phyloP scores from a whole-genome alignment of 768 basidiomycete species.

The Mycena epipterygia region DNA sequence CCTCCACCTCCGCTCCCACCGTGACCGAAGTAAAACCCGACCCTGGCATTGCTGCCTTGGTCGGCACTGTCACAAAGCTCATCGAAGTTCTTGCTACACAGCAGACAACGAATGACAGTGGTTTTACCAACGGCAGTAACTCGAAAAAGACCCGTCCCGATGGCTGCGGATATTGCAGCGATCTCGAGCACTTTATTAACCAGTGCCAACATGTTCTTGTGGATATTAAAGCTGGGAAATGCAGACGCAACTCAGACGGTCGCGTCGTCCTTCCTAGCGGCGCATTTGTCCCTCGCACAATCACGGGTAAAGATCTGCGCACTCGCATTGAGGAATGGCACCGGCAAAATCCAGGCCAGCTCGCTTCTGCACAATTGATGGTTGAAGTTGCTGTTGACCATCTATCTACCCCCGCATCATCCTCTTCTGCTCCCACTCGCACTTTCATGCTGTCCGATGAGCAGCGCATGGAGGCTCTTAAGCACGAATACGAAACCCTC shows the following conservation, averaged over 20 bases:
- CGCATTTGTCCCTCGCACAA: conserved; percentile 35
- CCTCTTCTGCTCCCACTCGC: background rate
- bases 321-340: conserved; percentile 14
- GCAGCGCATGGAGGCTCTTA: background rate
- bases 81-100: conserved; percentile 17
- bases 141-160: background rate
- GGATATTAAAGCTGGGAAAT: conserved; percentile 35
- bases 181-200: conserved; percentile 38
- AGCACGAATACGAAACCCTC: background rate
- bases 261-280: conserved; percentile 42
- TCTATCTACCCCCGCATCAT: background rate
- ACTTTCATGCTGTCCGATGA: background rate
- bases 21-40: conserved; percentile 10
- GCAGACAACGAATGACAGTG: background rate
- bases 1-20: background rate
- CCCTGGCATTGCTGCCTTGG: conserved; percentile 15
- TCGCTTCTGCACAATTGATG: background rate
- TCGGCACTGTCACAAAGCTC: conserved; percentile 14
- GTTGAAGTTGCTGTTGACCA: conserved; percentile 1
- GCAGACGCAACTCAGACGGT: conserved; percentile 37
- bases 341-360: conserved; percentile 15
- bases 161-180: conserved; percentile 35
- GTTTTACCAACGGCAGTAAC: background rate
- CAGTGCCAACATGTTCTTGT: conserved; percentile 36
- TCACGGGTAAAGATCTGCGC: background rate